These are phyloP conservation scores for Dioscorea alata DNA, from an alignment of 106 monocot genomes.

Conservation along the genomic window DNA sequence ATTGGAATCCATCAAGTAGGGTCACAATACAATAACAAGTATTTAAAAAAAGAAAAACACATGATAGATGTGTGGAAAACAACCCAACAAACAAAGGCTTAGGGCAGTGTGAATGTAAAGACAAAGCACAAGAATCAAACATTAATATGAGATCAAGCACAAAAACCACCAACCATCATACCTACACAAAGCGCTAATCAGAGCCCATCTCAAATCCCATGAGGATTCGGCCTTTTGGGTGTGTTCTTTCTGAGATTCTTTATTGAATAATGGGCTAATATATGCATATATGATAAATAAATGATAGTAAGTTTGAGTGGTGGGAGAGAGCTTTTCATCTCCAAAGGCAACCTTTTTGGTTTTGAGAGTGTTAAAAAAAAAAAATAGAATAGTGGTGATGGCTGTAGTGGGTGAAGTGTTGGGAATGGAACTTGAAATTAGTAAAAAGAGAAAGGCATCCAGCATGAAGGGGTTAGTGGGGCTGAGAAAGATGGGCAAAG, in stretches of 20 bases:
- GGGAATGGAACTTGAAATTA: not conserved
- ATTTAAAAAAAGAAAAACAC: not conserved
- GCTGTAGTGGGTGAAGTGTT: not conserved
- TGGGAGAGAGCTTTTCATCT: not conserved
- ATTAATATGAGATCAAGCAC: not conserved
- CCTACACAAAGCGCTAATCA: not conserved
- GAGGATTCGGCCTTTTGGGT: slow-evolving; percentile 2
- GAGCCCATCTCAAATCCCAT: slow-evolving; percentile 7
- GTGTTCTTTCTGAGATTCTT: slow-evolving; percentile 3
- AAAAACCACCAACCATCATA: not conserved
- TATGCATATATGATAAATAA: slow-evolving; percentile 1
- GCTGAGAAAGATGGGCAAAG: not conserved
- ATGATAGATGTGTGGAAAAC: not conserved
- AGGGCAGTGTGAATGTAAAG: slow-evolving; percentile 2
- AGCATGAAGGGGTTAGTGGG: not conserved
- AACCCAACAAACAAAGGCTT: not conserved
- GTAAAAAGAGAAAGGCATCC: not conserved
- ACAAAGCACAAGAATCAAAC: slow-evolving; percentile 7
- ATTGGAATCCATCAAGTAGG: slow-evolving; percentile 3
- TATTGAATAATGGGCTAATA: not conserved
- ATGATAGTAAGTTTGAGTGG: not conserved
- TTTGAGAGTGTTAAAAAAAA: not conserved
- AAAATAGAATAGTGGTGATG: not conserved
- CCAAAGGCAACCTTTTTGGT: not conserved
- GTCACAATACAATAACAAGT: not conserved